Conservation (phyloP, 305 asterid species). For the Caryopteris hybrid region DNA sequence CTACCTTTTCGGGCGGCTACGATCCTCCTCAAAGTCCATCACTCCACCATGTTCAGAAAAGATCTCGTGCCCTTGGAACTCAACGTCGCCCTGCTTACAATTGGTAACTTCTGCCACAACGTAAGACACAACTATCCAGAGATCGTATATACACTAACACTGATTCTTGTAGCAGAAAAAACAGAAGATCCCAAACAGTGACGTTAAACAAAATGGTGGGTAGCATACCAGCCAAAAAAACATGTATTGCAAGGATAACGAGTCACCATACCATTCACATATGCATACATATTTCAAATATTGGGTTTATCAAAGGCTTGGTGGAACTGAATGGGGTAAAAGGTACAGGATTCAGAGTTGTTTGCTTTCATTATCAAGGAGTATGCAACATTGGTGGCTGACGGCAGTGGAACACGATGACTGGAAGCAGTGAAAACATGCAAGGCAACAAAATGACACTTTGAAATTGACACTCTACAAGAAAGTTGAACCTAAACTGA, state of each 20-base stretch:
- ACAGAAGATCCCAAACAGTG: neutral
- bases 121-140: constrained; percentile 72
- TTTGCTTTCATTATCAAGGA: constrained; percentile 11
- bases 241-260: neutral
- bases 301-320: neutral
- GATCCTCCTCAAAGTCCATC: constrained; percentile 93
- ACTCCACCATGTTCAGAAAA: constrained; percentile 92
- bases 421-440: constrained; percentile 4
- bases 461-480: neutral
- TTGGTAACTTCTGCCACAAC: constrained; percentile 94
- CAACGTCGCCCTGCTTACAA: constrained; percentile 89
- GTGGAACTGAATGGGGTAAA: neutral
- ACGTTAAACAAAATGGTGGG: constrained; percentile 2
- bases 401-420: neutral
- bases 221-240: neutral
- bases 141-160: constrained; percentile 23
- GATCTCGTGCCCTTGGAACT: constrained; percentile 81
- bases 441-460: neutral
- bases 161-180: constrained; percentile 7
- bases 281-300: neutral
- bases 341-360: no score
- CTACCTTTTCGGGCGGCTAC: constrained; percentile 90
- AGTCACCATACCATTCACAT: neutral
- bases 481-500: constrained; percentile 49
- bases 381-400: neutral